Conservation (phyloP, 179 eudicot genomes). For the Spergularia azorica region DNA sequence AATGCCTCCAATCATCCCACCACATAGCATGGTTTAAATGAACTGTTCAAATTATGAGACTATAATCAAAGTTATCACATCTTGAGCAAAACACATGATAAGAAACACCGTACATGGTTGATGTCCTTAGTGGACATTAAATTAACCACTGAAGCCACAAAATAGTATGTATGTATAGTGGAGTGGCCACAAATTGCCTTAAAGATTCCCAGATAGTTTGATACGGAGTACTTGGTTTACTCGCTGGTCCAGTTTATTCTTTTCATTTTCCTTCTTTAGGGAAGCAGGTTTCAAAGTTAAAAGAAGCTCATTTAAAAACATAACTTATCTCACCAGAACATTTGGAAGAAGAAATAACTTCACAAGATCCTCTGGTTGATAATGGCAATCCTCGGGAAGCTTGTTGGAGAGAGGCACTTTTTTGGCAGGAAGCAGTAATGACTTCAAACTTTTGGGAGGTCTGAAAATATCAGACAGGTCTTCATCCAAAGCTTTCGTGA, state of each 20-base stretch:
- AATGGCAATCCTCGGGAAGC: constrained; percentile 98
- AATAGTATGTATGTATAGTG: neutral
- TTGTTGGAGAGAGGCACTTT: constrained; percentile 61
- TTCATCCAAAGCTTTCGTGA: constrained; percentile 53
- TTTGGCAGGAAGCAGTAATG: constrained; percentile 69
- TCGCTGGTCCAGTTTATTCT: neutral
- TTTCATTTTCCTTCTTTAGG: neutral
- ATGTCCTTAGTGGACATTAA: neutral
- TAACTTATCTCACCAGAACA: constrained; percentile 60
- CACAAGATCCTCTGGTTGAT: constrained; percentile 96
- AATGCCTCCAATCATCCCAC: neutral
- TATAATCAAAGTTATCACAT: neutral
- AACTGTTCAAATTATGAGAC: neutral
- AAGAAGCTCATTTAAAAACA: neutral
- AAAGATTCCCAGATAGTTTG: neutral
- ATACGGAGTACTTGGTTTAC: neutral
- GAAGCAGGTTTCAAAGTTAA: neutral
- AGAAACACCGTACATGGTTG: neutral
- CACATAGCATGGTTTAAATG: neutral
- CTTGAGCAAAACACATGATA: neutral
- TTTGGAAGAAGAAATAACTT: constrained; percentile 84
- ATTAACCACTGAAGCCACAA: neutral
- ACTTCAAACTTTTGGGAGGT: constrained; percentile 84
- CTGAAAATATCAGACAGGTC: constrained; percentile 58
- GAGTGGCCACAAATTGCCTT: neutral